These are phyloP conservation scores for Arctium minus DNA, from an alignment of 129 eudicot genomes.

Conservation along the genomic window DNA sequence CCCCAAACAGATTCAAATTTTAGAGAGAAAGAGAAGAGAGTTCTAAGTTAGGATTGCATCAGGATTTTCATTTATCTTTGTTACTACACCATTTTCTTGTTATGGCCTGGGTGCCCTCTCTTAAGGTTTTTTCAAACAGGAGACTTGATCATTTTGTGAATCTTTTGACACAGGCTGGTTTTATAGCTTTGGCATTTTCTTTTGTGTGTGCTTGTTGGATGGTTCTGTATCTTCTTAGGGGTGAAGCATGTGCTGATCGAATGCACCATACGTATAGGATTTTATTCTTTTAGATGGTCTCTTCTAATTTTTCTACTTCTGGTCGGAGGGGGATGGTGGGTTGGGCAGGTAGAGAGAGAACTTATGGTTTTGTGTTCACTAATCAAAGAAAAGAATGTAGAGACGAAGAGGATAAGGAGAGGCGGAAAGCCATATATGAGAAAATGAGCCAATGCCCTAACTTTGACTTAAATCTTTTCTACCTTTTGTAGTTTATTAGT, in stretches of 20 bases:
- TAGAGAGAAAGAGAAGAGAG: no score
- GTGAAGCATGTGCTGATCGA: no score
- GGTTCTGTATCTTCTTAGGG: no score
- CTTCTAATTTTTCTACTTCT: background rate
- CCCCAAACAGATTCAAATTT: background rate
- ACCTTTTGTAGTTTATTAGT: background rate
- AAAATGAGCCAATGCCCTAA: background rate
- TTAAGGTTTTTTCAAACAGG: background rate
- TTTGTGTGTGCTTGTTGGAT: no score
- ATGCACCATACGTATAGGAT: background rate
- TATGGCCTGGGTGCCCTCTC: background rate
- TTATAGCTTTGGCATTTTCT: no score
- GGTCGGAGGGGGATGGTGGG: background rate
- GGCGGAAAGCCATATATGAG: background rate
- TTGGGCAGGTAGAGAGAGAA: background rate
- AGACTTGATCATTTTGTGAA: background rate
- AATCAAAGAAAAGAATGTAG: background rate
- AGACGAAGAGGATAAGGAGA: background rate
- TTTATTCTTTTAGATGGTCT: no score
- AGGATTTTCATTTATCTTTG: no score
- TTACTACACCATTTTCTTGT: background rate
- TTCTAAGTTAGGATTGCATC: no score
- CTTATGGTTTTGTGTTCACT: background rate
- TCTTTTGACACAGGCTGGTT: no score
- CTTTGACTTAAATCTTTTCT: background rate